Conservation (phyloP, 2,329 filamentous ascomycete genomes). For the Lecanicillium sp. region DNA sequence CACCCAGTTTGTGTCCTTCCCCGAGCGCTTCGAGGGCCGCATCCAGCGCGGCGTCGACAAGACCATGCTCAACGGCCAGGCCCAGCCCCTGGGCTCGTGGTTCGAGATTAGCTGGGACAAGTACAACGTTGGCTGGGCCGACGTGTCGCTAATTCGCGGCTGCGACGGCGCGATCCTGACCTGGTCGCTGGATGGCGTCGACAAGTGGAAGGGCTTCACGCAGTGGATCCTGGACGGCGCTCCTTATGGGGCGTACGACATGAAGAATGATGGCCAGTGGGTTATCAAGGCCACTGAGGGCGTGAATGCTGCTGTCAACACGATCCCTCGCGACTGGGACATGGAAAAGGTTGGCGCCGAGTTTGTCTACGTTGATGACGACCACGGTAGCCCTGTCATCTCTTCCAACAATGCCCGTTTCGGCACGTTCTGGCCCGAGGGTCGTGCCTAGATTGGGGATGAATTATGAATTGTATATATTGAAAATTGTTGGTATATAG, state of each 20-base stretch:
- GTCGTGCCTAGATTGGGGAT: not conserved
- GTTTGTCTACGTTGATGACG: slow-evolving; percentile 22
- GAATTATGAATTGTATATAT: no score
- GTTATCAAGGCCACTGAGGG: slow-evolving; percentile 22
- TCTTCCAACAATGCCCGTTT: slow-evolving; percentile 16
- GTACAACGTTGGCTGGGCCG: slow-evolving; percentile 20
- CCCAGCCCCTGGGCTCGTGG: slow-evolving; percentile 23
- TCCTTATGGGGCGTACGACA: slow-evolving; percentile 14
- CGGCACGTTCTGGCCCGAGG: slow-evolving; percentile 22
- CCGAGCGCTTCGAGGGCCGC: slow-evolving; percentile 21
- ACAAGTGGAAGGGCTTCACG: slow-evolving; percentile 22
- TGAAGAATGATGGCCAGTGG: slow-evolving; percentile 16
- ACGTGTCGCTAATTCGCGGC: slow-evolving; percentile 25
- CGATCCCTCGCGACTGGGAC: slow-evolving; percentile 19
- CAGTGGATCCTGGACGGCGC: slow-evolving; percentile 21
- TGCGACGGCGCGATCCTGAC: slow-evolving; percentile 22
- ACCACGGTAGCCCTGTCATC: slow-evolving; percentile 23
- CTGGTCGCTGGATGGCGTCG: slow-evolving; percentile 19
- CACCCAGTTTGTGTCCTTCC: slow-evolving; percentile 22
- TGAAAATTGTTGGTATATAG: no score
- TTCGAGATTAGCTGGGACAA: slow-evolving; percentile 22
- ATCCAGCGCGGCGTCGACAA: slow-evolving; percentile 21
- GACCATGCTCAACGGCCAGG: slow-evolving; percentile 20
- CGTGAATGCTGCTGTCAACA: slow-evolving; percentile 18
- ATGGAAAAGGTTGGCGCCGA: slow-evolving; percentile 20